phyloP scores from a whole-genome alignment of 495 filamentous ascomycete species.

The Neurospora pannonica region DNA sequence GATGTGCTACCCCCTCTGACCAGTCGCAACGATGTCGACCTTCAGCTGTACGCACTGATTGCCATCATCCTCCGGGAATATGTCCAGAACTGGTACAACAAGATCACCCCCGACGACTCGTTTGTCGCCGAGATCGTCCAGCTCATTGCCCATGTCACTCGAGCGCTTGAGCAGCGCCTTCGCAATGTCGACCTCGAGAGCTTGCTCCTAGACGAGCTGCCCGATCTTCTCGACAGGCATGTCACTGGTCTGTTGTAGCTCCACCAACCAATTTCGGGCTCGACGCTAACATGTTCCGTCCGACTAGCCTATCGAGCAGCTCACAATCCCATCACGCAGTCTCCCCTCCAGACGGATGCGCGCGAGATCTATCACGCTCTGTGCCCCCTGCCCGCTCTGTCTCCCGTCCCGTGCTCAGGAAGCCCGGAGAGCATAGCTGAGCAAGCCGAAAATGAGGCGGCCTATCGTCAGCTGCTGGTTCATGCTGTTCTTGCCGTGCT shows the following conservation, averaged over 20 bases:
- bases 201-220: constrained; percentile 80
- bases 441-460: constrained; percentile 66
- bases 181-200: constrained; percentile 73
- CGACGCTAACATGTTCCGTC: not conserved
- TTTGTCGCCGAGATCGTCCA: constrained; percentile 81
- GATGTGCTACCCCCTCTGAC: constrained; percentile 85
- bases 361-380: constrained; percentile 74
- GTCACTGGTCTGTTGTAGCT: constrained; percentile 54
- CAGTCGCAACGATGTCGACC: constrained; percentile 82
- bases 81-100: constrained; percentile 84
- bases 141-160: constrained; percentile 82
- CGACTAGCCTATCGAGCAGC: constrained; percentile 45
- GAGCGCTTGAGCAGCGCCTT: constrained; percentile 75
- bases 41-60: constrained; percentile 85
- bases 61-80: constrained; percentile 82
- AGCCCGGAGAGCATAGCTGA: constrained; percentile 41
- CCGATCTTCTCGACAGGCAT: constrained; percentile 71
- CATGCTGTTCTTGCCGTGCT: constrained; percentile 69
- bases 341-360: constrained; percentile 47
- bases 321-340: constrained; percentile 42
- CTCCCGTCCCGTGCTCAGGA: constrained; percentile 55
- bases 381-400: constrained; percentile 68
- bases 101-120: constrained; percentile 79
- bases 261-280: not conserved
- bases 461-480: constrained; percentile 73